A percentile compares a stretch with the other conserved stretches of the same genome.
These are phyloP conservation scores for Aspergillus alliaceus DNA, from an alignment of 2,329 filamentous ascomycete species.

Conservation along the genomic window DNA sequence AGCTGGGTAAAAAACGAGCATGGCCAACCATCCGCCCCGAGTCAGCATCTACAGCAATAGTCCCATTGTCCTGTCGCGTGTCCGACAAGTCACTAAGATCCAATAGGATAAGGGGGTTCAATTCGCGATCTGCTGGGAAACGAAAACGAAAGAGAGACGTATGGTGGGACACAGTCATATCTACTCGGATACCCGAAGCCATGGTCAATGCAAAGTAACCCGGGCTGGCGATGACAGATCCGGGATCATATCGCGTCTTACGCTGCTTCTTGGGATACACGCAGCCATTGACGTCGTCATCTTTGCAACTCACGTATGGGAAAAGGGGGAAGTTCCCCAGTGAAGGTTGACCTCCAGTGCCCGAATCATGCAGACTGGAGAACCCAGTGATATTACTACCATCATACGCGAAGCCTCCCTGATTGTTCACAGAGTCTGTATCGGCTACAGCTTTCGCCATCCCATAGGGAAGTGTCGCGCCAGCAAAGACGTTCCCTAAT, in stretches of 20 bases:
- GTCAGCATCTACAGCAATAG: conserved; percentile 55
- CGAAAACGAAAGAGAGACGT: conserved; percentile 65
- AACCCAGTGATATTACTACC: conserved; percentile 54
- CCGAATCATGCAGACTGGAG: conserved; percentile 51
- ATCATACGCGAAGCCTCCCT: conserved; percentile 57
- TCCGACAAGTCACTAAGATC: conserved; percentile 65
- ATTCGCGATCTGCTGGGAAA: conserved; percentile 48
- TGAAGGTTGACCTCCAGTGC: conserved; percentile 57
- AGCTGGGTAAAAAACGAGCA: conserved; percentile 63
- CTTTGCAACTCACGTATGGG: conserved; percentile 61
- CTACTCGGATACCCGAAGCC: conserved; percentile 56
- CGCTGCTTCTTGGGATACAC: conserved; percentile 58
- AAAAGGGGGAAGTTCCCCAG: conserved; percentile 74
- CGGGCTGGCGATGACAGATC: conserved; percentile 59
- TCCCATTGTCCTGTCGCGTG: conserved; percentile 59
- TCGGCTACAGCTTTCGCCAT: conserved; percentile 59
- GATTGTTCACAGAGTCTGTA: conserved; percentile 51
- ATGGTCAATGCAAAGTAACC: conserved; percentile 66
- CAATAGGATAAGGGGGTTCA: conserved; percentile 61
- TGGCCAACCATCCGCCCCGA: conserved; percentile 64
- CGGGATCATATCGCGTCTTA: conserved; percentile 48
- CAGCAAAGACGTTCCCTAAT: conserved; percentile 58
- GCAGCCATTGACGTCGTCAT: conserved; percentile 63
- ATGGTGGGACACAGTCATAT: conserved; percentile 67
- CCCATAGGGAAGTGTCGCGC: conserved; percentile 55